These are phyloP conservation scores for Urochloa ruziziensis DNA, from an alignment of 176 grass and related monocot genomes.

Conservation along the genomic window DNA sequence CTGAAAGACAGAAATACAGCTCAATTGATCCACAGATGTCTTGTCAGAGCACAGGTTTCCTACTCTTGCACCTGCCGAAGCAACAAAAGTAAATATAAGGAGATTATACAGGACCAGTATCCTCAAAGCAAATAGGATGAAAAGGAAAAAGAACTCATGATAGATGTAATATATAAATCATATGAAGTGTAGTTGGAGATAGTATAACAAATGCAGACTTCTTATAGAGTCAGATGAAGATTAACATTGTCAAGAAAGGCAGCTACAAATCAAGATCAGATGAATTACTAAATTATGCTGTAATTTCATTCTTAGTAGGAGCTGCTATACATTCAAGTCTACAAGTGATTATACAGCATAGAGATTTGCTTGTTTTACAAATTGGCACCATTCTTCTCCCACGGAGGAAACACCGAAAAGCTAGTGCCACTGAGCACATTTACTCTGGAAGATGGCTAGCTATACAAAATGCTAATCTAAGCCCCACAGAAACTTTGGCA, in stretches of 20 bases:
- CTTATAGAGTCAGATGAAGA: not conserved
- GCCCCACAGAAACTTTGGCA: not conserved
- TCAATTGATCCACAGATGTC: slow-evolving; percentile 12
- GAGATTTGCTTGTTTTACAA: not conserved
- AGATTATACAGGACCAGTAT: not conserved
- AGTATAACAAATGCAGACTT: not conserved
- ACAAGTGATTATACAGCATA: not conserved
- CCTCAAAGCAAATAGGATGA: not conserved
- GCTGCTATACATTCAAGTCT: not conserved
- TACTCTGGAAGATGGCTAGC: not conserved
- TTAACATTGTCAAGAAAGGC: not conserved
- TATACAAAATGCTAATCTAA: not conserved
- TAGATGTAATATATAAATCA: not conserved
- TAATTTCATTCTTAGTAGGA: not conserved
- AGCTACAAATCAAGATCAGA: not conserved
- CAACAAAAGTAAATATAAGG: not conserved
- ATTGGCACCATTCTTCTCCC: not conserved
- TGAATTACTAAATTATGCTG: not conserved
- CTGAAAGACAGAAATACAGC: not conserved
- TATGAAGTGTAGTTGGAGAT: not conserved
- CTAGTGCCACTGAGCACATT: not conserved
- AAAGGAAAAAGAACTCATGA: no score
- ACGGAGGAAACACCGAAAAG: not conserved
- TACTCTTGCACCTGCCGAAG: not conserved
- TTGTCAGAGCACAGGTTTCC: not conserved